Conservation (phyloP, 2,329 filamentous ascomycete genomes). For the Phialocephala sp. region DNA sequence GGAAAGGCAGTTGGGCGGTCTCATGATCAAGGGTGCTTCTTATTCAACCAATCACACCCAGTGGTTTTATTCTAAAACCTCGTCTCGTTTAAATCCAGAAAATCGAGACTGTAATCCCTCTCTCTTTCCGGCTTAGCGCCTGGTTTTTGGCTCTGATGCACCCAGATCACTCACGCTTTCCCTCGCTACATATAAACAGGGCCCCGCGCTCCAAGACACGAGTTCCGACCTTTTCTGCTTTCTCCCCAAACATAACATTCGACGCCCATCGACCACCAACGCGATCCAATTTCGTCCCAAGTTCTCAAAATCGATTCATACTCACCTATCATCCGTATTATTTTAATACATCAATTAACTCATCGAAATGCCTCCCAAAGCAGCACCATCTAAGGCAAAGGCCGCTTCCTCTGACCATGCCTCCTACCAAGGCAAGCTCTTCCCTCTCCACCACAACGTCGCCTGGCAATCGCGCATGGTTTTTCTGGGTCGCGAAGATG, state of each 20-base stretch:
- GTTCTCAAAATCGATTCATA: slow-evolving; percentile 9
- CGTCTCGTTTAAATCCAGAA: slow-evolving; percentile 1
- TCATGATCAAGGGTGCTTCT: slow-evolving; percentile 18
- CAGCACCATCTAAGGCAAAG: slow-evolving; percentile 64
- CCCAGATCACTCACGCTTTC: slow-evolving; percentile 1
- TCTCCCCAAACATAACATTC: slow-evolving; percentile 15
- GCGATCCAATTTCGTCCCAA: slow-evolving; percentile 15
- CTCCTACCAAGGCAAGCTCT: slow-evolving; percentile 67
- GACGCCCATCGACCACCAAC: slow-evolving; percentile 8
- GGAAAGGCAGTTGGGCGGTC: slow-evolving; percentile 15
- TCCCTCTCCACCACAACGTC: slow-evolving; percentile 49
- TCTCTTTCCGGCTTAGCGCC: neutral
- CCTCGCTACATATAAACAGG: slow-evolving; percentile 25
- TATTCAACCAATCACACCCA: neutral
- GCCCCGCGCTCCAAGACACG: slow-evolving; percentile 25
- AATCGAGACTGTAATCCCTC: slow-evolving; percentile 3
- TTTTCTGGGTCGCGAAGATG: slow-evolving; percentile 55
- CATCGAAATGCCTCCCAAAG: slow-evolving; percentile 69
- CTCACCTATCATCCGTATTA: slow-evolving; percentile 21
- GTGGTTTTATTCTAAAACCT: slow-evolving; percentile 2
- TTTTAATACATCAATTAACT: slow-evolving; percentile 28
- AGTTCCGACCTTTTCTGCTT: slow-evolving; percentile 26
- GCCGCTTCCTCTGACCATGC: slow-evolving; percentile 60
- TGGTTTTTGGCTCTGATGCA: neutral
- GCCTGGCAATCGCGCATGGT: slow-evolving; percentile 46